Evolutionary conservation across 2,329 filamentous ascomycete species (phyloP).

Genomic region (Tolypocladium amazonense): DNA sequence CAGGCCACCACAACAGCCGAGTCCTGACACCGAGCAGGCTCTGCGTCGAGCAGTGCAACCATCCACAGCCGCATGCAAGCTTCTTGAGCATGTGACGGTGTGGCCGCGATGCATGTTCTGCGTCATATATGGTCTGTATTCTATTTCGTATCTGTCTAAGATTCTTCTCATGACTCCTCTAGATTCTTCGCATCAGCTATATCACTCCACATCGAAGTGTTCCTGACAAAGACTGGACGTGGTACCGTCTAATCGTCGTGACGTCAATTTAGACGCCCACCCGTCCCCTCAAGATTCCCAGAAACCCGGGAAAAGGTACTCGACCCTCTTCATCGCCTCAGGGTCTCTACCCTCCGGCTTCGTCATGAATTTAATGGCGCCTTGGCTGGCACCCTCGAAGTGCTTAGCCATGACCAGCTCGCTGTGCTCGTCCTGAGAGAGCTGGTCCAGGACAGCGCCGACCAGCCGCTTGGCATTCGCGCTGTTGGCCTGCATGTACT

Average conservation of each 20-base stretch:
- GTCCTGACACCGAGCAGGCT: background rate
- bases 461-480: constrained; percentile 80
- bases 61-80: background rate
- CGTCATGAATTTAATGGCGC: constrained; percentile 73
- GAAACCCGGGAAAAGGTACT: constrained; percentile 82
- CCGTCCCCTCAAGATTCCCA: constrained; percentile 30
- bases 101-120: background rate
- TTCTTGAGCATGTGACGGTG: background rate
- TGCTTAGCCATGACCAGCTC: constrained; percentile 74
- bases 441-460: constrained; percentile 75
- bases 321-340: constrained; percentile 68
- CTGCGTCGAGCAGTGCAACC: background rate
- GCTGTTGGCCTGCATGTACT: constrained; percentile 88
- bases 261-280: background rate
- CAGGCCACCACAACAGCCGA: background rate
- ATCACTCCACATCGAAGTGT: background rate
- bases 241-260: background rate
- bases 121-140: background rate
- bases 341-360: constrained; percentile 62
- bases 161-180: background rate
- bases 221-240: background rate
- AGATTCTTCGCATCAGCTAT: background rate
- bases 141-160: background rate
- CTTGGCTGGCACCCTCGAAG: constrained; percentile 64
- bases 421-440: constrained; percentile 65